Evolutionary conservation across 1,284 basidiomycete species (phyloP).

Genomic region (Leccinum colubrinum): DNA sequence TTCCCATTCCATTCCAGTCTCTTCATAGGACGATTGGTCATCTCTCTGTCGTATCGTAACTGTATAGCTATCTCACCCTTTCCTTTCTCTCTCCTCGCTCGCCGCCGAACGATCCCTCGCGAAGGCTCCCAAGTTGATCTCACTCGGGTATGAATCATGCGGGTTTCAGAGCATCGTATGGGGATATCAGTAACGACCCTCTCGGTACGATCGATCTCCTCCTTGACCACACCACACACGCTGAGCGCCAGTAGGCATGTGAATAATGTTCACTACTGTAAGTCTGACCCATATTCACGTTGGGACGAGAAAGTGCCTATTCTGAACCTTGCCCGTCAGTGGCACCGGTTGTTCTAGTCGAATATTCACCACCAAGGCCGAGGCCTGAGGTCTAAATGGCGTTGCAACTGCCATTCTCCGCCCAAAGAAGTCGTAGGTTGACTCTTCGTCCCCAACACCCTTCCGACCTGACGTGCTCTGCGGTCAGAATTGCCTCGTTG

Average conservation of each 20-base stretch:
- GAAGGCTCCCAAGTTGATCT: conserved; percentile 35
- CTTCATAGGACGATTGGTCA: too few species aligned
- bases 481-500: conserved; percentile 92
- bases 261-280: conserved; percentile 73
- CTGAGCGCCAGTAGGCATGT: conserved; percentile 53
- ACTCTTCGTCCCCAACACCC: background rate
- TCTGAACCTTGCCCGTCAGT: conserved; percentile 33
- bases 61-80: too few species aligned
- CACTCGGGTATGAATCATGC: conserved; percentile 52
- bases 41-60: too few species aligned
- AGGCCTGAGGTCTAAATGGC: conserved; percentile 72
- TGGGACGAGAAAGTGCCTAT: background rate
- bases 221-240: background rate
- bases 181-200: conserved; percentile 68
- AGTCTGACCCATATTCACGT: conserved; percentile 5
- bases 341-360: conserved; percentile 60
- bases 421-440: conserved; percentile 91
- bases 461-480: conserved; percentile 15
- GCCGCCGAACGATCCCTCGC: too few species aligned
- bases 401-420: conserved; percentile 92
- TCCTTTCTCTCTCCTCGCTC: too few species aligned
- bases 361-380: conserved; percentile 43
- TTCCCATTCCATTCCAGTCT: too few species aligned
- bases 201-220: conserved; percentile 48
- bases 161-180: conserved; percentile 64